Evolutionary conservation across 352 stramenopile species (phyloP), one percentile per base, ranked within the genome.

Genomic region (Phytophthora pistaciae): DNA sequence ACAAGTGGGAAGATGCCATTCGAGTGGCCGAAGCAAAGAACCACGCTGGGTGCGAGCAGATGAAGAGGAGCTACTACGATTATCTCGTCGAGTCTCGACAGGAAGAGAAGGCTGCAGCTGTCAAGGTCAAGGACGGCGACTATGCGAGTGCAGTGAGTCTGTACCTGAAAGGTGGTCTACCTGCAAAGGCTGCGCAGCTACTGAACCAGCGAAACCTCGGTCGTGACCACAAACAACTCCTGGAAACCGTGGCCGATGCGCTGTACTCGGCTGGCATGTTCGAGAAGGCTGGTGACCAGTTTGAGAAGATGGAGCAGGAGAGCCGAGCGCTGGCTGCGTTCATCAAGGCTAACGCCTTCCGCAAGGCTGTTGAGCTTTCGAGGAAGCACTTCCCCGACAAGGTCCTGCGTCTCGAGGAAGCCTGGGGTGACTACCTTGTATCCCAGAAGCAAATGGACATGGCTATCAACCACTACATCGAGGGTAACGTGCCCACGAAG

Each of bases 391-490:
- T 98, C 63, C 95, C 95, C 0, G 91, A 91, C 72, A 95, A 98
- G 64, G 87, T 96, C 16, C 80, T 99, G 60, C 87, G 87, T 7
- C 80, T 99, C 2, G 92, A 99, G 65, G 91, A 98, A 59, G 84
- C 77, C 16, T 99, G 96, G 96, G 96, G 96, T 40, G 95, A 99
- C 72, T 98, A 95, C 70, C 77, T 99, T 5, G 89, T 98, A 25
- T 90, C 79, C 16, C 87, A 97, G 60, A 98, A 98, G 80, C 93
- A 98, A 79, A 93, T 98, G 77, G 96, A 99, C 70, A 98, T 98
- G 91, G 96, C 96, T 18, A 98, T 99, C 72, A 98, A 98, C 75
- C 95, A 99, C 75, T 99, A 98, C 79, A 98, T 99, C 42, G 95
- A 99, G 79, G 95, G 94, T 1, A 97, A 97, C 54, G 91, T 95